Conservation (phyloP, 768 basidiomycete species). For the Cystofilobasidium ferigula region DNA sequence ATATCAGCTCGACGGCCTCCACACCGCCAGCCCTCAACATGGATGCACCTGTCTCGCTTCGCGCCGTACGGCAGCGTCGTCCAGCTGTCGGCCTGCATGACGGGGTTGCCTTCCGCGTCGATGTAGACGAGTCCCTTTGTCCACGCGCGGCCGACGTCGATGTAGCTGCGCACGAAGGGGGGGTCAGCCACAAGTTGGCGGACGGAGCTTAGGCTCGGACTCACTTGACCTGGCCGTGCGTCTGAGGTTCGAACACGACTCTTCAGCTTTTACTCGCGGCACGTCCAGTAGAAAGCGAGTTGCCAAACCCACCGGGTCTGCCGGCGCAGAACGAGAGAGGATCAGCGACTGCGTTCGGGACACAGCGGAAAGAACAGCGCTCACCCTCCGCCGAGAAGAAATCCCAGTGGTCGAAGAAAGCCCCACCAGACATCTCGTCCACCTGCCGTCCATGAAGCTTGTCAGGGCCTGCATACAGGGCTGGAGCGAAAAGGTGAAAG, state of each 20-base stretch:
- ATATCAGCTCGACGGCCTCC: neutral
- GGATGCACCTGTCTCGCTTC: conserved; percentile 8
- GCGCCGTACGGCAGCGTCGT: neutral
- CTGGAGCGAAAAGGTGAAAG: neutral
- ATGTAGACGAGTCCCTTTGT: conserved; percentile 1
- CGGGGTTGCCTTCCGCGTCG: neutral
- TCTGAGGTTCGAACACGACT: neutral
- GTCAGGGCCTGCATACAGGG: no score
- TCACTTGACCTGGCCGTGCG: conserved; percentile 15
- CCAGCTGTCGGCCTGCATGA: conserved; percentile 10
- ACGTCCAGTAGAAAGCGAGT: no score
- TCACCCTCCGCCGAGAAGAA: no score
- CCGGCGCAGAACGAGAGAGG: no score
- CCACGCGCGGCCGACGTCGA: conserved; percentile 1
- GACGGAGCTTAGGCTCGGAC: no score
- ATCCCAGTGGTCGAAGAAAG: conserved; percentile 7
- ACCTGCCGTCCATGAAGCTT: neutral
- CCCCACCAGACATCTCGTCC: neutral
- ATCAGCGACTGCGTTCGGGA: no score
- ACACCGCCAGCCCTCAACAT: neutral
- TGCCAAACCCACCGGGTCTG: no score
- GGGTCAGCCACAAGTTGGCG: no score
- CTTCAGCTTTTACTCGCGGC: neutral
- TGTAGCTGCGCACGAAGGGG: neutral
- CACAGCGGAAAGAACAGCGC: no score